Base-by-base conservation (phyloP, 441 rosid genomes). In the Gossypium aridum region DNA sequence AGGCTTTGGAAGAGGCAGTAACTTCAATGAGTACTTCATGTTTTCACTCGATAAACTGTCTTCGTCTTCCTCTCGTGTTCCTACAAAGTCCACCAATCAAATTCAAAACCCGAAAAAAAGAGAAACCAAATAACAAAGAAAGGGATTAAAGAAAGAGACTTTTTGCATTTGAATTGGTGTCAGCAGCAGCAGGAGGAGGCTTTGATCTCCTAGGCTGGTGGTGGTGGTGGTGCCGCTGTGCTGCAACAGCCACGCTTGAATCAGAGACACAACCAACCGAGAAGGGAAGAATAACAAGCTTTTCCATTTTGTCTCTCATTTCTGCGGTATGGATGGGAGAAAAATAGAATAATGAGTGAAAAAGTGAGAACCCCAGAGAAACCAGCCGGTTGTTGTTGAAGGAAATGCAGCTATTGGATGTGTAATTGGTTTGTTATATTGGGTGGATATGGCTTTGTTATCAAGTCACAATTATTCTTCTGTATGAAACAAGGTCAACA, bases 231-330 rank as follows among this genome's bases (percentile, higher is more conserved):
- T 80, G 87, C 64, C 81, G 87, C 63, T 83, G 87, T 28, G 83
- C 74, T 53, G 88, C 90, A n/a, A 89, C 84, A 25, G 87, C 90
- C 20, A 93, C 85, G 73, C 99, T 91, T 20, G 99, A 91, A 63
- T 89, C 95, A 63, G 98, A 95, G 75, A 92, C 85, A 77, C 99
- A 95, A 14, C 99, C 98, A 9, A 85, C 80, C 3, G 98, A 85
- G 84, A 95, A 95, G 25, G 99, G 98, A 79, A 90, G 91, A 65
- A 95, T 88, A 76, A 91, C 98, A 76, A 95, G 84, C 76, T 88
- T 89, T 85, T 95, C 99, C 92, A 93, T 89, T 82, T 86, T 87
- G 71, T 90, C 97, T 85, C 89, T 92, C 99, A 94, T 92, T 73
- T 65, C 79, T 80, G 74, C 78, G 71, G 71, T 70, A 75, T 47